Percentiles rank a stretch among this genome's conserved stretches.
Evolutionary conservation across 371 early-diverging fungal species (phyloP).

Genomic region (Entomophthora muscae): DNA sequence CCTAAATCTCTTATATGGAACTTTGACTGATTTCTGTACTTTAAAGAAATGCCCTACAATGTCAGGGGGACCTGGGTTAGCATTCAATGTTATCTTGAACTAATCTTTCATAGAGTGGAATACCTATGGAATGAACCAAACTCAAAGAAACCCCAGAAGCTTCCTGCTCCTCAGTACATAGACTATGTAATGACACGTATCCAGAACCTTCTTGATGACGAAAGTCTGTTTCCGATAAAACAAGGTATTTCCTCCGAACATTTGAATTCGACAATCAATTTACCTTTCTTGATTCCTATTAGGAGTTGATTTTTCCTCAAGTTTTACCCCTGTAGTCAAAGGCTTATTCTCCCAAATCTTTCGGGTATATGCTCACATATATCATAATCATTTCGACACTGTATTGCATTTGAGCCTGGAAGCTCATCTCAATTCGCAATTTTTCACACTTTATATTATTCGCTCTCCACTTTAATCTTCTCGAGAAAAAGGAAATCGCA

Average conservation of each 20-base stretch:
- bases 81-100: background rate
- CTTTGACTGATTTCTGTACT: conserved; percentile 81
- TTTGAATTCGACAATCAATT: background rate
- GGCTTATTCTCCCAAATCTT: conserved; percentile 68
- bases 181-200: conserved; percentile 85
- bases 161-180: conserved; percentile 86
- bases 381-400: conserved; percentile 75
- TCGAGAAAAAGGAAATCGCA: conserved; percentile 77
- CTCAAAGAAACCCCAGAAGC: conserved; percentile 47
- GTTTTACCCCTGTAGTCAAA: conserved; percentile 45
- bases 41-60: conserved; percentile 60
- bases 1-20: conserved; percentile 78
- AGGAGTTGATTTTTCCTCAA: conserved; percentile 61
- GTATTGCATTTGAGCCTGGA: conserved; percentile 64
- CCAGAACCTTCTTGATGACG: conserved; percentile 72
- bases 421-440: conserved; percentile 82
- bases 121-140: conserved; percentile 83
- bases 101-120: conserved; percentile 32
- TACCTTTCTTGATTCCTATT: background rate
- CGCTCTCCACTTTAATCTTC: conserved; percentile 71
- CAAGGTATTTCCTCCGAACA: conserved; percentile 9
- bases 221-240: conserved; percentile 73
- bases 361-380: conserved; percentile 85
- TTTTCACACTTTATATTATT: conserved; percentile 87
- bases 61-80: conserved; percentile 64